These are phyloP conservation scores for Populus hybrid DNA, from an alignment of 441 rosid species.

Conservation along the genomic window DNA sequence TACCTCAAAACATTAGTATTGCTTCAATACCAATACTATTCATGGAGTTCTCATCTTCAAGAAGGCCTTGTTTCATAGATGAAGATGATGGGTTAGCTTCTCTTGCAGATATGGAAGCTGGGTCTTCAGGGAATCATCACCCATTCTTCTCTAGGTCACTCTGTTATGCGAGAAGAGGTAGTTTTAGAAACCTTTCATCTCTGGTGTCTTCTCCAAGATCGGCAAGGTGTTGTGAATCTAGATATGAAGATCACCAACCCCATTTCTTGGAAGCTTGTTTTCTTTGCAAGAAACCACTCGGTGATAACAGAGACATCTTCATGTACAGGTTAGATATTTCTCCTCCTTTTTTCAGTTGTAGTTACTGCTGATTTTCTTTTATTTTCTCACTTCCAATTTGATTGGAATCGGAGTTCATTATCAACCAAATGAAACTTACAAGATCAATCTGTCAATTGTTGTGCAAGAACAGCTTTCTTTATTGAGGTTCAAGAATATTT, in stretches of 20 bases:
- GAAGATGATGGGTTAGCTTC: conserved; percentile 63
- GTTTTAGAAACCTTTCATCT: conserved; percentile 27
- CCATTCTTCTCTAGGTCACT: conserved; percentile 34
- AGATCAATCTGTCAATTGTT: background rate
- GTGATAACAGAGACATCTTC: conserved; percentile 70
- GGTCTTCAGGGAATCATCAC: conserved; percentile 36
- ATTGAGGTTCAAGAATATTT: too few relatives aligned
- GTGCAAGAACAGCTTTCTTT: background rate
- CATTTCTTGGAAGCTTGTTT: conserved; percentile 73
- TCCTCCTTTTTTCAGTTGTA: background rate
- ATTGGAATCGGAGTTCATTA: background rate
- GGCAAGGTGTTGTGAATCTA: conserved; percentile 42
- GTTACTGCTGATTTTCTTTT: background rate
- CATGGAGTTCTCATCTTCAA: conserved; percentile 24
- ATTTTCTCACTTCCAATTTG: background rate
- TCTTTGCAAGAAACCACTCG: conserved; percentile 65
- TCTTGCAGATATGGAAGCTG: conserved; percentile 49
- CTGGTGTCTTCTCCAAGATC: conserved; percentile 39
- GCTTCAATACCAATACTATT: background rate
- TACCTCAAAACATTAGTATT: background rate
- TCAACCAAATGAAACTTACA: background rate
- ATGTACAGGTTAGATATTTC: conserved; percentile 67
- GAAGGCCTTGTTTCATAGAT: conserved; percentile 42
- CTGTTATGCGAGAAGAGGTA: conserved; percentile 31
- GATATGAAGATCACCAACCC: conserved; percentile 52